Evolutionary conservation across 2,329 filamentous ascomycete genomes (phyloP).

Genomic region (Nigrograna mackinnonii): DNA sequence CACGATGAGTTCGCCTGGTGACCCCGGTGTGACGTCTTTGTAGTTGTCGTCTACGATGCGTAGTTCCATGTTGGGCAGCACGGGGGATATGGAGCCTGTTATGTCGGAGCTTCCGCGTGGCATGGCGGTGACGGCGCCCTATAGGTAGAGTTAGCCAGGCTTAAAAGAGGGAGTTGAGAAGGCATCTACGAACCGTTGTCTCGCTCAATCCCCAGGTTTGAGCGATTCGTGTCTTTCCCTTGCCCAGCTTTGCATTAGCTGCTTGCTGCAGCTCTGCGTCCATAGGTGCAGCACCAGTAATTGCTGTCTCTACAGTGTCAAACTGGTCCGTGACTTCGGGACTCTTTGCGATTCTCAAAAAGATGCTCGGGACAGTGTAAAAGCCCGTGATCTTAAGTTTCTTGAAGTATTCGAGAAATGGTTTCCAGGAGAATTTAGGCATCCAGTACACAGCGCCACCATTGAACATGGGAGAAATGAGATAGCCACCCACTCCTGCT

Average conservation of each 20-base stretch:
- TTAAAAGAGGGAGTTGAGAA: neutral
- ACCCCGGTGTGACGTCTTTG: conserved; percentile 59
- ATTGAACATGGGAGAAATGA: conserved; percentile 40
- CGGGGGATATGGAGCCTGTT: conserved; percentile 18
- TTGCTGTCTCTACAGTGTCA: conserved; percentile 48
- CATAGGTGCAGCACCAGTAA: conserved; percentile 59
- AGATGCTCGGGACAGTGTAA: conserved; percentile 64
- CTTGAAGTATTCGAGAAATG: conserved; percentile 56
- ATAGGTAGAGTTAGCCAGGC: conserved; percentile 1
- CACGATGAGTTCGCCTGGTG: conserved; percentile 62
- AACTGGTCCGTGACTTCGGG: conserved; percentile 60
- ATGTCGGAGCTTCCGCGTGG: conserved; percentile 14
- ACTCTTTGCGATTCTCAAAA: conserved; percentile 59
- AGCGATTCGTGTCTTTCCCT: conserved; percentile 43
- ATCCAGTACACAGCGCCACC: conserved; percentile 59
- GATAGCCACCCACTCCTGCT: conserved; percentile 46
- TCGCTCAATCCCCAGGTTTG: conserved; percentile 64
- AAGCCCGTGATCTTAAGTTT: conserved; percentile 56
- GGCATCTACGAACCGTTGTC: conserved; percentile 45
- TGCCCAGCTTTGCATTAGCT: conserved; percentile 51
- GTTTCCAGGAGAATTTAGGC: conserved; percentile 57
- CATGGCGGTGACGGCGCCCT: conserved; percentile 17
- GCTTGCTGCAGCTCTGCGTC: conserved; percentile 55
- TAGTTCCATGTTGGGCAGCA: conserved; percentile 20
- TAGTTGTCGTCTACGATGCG: conserved; percentile 15